Percentiles rank a stretch among this genome's conserved stretches.
These are phyloP conservation scores for Eucalyptus cladocalyx DNA, from an alignment of 345 rosid species.

Conservation along the genomic window DNA sequence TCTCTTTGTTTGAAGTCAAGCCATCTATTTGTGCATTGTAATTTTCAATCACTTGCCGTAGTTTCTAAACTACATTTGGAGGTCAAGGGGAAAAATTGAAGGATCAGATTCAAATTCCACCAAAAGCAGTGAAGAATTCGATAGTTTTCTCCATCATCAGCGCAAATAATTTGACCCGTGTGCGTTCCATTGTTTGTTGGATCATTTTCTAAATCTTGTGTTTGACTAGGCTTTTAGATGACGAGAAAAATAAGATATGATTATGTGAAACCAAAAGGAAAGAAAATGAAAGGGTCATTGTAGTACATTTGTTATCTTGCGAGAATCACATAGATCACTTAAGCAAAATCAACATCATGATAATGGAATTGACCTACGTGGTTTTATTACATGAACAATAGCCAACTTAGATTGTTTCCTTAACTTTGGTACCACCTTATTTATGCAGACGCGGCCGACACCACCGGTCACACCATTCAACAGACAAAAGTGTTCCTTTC, in stretches of 20 bases:
- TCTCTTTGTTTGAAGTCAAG: neutral
- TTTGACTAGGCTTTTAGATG: fast-evolving
- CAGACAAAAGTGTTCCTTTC: neutral
- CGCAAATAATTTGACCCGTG: neutral
- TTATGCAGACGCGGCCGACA: neutral
- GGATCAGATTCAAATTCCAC: neutral
- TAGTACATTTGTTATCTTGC: neutral
- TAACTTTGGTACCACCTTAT: neutral
- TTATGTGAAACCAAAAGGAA: neutral
- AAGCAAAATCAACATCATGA: neutral
- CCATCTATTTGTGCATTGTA: neutral
- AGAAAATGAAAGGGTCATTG: neutral
- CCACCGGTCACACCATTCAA: neutral
- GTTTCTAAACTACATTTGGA: neutral
- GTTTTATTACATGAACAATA: neutral
- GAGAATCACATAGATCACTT: neutral
- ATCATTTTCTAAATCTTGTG: neutral
- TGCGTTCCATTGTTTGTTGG: fast-evolving
- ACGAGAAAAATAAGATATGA: neutral
- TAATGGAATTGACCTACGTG: neutral
- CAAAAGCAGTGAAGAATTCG: neutral
- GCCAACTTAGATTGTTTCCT: neutral
- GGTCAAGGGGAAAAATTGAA: neutral
- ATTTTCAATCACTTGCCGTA: neutral
- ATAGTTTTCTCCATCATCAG: neutral